These are phyloP conservation scores for Podospora anserina DNA, from an alignment of 495 filamentous ascomycete genomes.

Conservation along the genomic window DNA sequence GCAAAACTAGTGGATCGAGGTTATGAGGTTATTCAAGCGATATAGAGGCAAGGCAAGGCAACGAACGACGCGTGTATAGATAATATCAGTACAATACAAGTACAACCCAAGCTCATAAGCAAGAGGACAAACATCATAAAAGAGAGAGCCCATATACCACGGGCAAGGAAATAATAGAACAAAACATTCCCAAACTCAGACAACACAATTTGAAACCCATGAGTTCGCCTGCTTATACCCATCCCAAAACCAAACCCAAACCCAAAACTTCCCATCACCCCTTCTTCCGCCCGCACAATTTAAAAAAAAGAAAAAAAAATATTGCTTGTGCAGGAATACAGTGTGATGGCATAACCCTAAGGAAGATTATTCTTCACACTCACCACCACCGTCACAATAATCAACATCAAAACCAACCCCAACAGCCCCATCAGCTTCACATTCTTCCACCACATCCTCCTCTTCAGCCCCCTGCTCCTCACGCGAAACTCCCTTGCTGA, in stretches of 20 bases:
- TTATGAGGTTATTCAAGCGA: conserved; percentile 30
- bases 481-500: conserved; percentile 85
- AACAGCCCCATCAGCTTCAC: conserved; percentile 86
- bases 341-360: neutral
- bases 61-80: neutral
- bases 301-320: too few relatives aligned
- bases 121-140: neutral
- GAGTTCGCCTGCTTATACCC: neutral
- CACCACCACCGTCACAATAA: conserved; percentile 56
- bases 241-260: too few relatives aligned
- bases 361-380: conserved; percentile 35
- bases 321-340: too few relatives aligned
- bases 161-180: conserved; percentile 2
- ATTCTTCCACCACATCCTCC: conserved; percentile 99
- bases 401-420: conserved; percentile 74
- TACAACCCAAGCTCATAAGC: conserved; percentile 2
- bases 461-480: conserved; percentile 76
- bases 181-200: neutral
- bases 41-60: neutral
- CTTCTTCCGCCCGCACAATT: too few relatives aligned
- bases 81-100: conserved; percentile 3
- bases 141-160: neutral
- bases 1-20: conserved; percentile 33
- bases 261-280: too few relatives aligned
- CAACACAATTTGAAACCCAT: neutral